These are phyloP conservation scores for Hericium coralloides DNA, from an alignment of 768 basidiomycete genomes.

Conservation along the genomic window DNA sequence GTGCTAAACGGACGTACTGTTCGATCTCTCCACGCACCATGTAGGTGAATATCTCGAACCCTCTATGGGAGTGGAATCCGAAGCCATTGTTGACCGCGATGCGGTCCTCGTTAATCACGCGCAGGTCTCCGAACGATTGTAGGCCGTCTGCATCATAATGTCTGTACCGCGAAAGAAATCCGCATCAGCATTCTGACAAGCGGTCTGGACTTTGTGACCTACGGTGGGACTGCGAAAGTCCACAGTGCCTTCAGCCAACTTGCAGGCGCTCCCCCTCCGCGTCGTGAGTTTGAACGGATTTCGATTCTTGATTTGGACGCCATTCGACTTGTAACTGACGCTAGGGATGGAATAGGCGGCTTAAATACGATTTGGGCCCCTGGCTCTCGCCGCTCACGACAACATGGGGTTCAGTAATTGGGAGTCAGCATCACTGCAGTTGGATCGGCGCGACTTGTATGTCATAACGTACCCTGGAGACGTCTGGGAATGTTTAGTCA, in stretches of 20 bases:
- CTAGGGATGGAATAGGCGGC: too few relatives aligned
- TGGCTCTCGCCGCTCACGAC: too few relatives aligned
- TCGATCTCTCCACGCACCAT: slow-evolving; percentile 71
- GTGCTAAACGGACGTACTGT: slow-evolving; percentile 42
- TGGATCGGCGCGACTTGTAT: too few relatives aligned
- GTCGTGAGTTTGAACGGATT: slow-evolving; percentile 7
- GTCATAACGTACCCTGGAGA: too few relatives aligned
- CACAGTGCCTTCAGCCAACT: slow-evolving; percentile 54
- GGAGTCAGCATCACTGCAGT: too few relatives aligned
- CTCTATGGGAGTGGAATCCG: slow-evolving; percentile 73
- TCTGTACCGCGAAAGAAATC: slow-evolving; percentile 19
- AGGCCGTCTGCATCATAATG: slow-evolving; percentile 49
- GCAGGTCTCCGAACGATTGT: slow-evolving; percentile 60
- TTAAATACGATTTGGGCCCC: too few relatives aligned
- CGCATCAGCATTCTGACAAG: not conserved
- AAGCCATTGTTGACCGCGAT: slow-evolving; percentile 72
- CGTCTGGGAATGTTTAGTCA: too few relatives aligned
- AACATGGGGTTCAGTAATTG: too few relatives aligned
- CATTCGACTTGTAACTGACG: too few relatives aligned
- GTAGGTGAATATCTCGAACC: slow-evolving; percentile 91
- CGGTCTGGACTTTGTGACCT: not conserved
- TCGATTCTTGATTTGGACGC: slow-evolving; percentile 1
- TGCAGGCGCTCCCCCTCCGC: slow-evolving; percentile 15
- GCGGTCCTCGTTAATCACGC: slow-evolving; percentile 93
- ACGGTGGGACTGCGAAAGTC: slow-evolving; percentile 72